Evolutionary conservation across 2,329 filamentous ascomycete species (phyloP).

Genomic region (Onygenales sp.): DNA sequence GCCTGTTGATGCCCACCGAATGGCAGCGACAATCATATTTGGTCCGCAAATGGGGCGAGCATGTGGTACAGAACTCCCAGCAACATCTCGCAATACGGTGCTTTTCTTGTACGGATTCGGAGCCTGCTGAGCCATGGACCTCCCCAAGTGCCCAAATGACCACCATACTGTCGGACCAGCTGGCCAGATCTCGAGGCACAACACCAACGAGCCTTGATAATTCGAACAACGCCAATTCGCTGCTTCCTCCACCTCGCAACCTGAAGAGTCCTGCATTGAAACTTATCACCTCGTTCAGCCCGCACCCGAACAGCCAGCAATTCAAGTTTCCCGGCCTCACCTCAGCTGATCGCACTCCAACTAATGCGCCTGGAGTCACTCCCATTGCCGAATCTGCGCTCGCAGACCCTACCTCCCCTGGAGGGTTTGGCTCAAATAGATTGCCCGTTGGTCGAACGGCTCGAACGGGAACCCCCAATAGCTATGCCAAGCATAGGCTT

Average conservation of each 20-base stretch:
- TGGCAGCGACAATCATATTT: conserved; percentile 88
- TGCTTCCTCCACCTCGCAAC: conserved; percentile 44
- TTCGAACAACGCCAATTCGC: conserved; percentile 47
- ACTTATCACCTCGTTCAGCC: conserved; percentile 79
- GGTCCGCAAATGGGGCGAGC: conserved; percentile 89
- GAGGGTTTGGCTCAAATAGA: conserved; percentile 50
- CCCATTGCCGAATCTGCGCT: conserved; percentile 74
- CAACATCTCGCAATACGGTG: conserved; percentile 85
- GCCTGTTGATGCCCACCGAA: conserved; percentile 69
- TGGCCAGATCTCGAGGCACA: conserved; percentile 39
- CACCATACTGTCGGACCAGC: conserved; percentile 36
- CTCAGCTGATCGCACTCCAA: conserved; percentile 57
- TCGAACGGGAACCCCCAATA: conserved; percentile 51
- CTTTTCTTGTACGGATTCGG: conserved; percentile 81
- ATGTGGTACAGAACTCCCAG: conserved; percentile 75
- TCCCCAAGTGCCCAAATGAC: conserved; percentile 67
- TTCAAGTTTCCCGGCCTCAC: conserved; percentile 53
- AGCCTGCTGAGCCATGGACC: conserved; percentile 78
- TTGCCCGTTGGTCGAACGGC: conserved; percentile 57
- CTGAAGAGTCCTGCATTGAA: conserved; percentile 73
- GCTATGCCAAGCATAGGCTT: conserved; percentile 55
- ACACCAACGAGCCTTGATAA: conserved; percentile 2
- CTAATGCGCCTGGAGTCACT: conserved; percentile 67
- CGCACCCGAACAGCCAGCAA: conserved; percentile 33
- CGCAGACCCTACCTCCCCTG: conserved; percentile 51